A percentile compares a stretch with the other conserved stretches of the same genome.
Evolutionary conservation across 768 basidiomycete genomes (phyloP).

Genomic region (Agaricus subrufescens): DNA sequence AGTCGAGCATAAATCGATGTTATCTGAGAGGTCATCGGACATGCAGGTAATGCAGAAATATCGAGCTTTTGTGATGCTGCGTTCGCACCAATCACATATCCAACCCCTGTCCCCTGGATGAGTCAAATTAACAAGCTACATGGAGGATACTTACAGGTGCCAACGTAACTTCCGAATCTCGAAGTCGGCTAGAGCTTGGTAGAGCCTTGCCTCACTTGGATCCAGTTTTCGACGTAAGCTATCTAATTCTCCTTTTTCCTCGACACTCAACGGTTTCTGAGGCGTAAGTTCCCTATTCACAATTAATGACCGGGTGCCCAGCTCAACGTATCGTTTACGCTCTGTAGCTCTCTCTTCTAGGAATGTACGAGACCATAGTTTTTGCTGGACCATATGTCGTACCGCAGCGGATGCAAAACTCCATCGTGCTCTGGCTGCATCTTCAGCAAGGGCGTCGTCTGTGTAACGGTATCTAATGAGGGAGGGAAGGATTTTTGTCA

Average conservation of each 20-base stretch:
- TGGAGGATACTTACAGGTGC: conserved; percentile 23
- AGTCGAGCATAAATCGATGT: conserved; percentile 26
- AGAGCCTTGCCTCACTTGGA: conserved; percentile 29
- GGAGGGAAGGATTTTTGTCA: conserved; percentile 21
- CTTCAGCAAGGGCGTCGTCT: conserved; percentile 19
- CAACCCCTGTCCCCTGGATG: conserved; percentile 15
- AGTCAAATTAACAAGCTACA: background rate
- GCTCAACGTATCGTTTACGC: conserved; percentile 26
- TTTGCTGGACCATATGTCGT: conserved; percentile 24
- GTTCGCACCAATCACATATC: conserved; percentile 29
- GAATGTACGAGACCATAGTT: conserved; percentile 26
- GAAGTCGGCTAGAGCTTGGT: conserved; percentile 26
- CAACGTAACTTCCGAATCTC: conserved; percentile 29
- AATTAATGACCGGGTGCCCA: conserved; percentile 23
- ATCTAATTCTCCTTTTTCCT: conserved; percentile 24
- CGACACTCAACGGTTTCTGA: conserved; percentile 19
- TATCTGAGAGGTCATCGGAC: conserved; percentile 28
- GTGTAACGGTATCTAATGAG: conserved; percentile 27
- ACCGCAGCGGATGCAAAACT: conserved; percentile 24
- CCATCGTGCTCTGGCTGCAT: conserved; percentile 26
- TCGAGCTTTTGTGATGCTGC: conserved; percentile 25
- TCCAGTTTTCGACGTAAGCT: conserved; percentile 24
- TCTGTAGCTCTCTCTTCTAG: conserved; percentile 25
- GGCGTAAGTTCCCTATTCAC: conserved; percentile 25
- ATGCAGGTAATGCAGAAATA: conserved; percentile 27